Conservation (phyloP, 805 yeast species). For the Zygoascus biomembranicola region DNA sequence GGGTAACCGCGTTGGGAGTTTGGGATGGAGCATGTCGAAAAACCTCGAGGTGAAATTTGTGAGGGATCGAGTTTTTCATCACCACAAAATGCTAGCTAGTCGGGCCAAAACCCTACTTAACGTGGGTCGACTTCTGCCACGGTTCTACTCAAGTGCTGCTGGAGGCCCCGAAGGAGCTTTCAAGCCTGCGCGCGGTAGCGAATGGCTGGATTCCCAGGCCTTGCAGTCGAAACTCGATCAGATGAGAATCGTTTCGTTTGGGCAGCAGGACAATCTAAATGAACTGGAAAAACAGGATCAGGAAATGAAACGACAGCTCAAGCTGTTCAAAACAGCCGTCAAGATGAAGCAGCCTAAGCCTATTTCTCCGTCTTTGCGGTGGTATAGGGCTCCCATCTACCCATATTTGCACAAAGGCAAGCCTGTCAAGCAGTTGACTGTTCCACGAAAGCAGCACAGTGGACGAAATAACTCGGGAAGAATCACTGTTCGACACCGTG, state of each 20-base stretch:
- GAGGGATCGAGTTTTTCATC: no score
- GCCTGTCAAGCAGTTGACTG: constrained; percentile 70
- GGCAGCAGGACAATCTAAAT: constrained; percentile 35
- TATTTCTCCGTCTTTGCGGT: constrained; percentile 77
- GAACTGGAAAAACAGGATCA: constrained; percentile 75
- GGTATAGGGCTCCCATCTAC: constrained; percentile 83
- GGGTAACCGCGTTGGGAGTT: no score
- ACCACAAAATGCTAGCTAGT: no score
- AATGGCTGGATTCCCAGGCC: background rate
- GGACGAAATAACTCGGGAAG: constrained; percentile 88
- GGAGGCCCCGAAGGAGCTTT: no score
- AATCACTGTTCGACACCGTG: constrained; percentile 88
- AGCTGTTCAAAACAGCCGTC: constrained; percentile 61
- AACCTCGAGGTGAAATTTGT: no score
- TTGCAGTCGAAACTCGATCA: constrained; percentile 11
- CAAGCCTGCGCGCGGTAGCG: background rate
- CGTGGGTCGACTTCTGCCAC: no score
- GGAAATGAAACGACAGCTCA: constrained; percentile 61
- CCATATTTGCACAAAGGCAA: constrained; percentile 80
- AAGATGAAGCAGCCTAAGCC: constrained; percentile 70
- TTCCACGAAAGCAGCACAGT: constrained; percentile 59
- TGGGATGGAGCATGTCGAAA: no score
- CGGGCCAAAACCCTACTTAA: no score
- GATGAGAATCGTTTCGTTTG: constrained; percentile 18
- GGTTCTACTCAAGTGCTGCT: no score